These are phyloP conservation scores for Carpinus viminea DNA, from an alignment of 306 rosid species.

Conservation along the genomic window DNA sequence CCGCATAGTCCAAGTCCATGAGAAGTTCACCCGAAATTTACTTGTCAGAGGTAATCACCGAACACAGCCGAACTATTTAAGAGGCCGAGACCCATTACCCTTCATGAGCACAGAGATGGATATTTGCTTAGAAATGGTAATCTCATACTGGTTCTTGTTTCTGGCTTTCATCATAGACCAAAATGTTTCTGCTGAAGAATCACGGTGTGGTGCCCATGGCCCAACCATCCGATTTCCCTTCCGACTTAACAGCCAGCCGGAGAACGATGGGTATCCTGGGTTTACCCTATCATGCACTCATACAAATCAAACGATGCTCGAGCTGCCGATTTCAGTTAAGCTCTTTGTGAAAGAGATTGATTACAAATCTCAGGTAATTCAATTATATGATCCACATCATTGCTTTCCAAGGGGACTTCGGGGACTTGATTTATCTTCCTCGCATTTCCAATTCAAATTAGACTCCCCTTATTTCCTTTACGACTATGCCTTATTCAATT, in stretches of 20 bases:
- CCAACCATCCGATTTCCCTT: constrained; percentile 34
- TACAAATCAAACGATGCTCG: not conserved
- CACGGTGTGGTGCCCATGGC: constrained; percentile 11
- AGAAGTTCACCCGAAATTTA: too few relatives aligned
- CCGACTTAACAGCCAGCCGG: not conserved
- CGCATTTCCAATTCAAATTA: not conserved
- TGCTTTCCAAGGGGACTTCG: too few relatives aligned
- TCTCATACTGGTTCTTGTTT: not conserved
- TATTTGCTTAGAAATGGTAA: not conserved
- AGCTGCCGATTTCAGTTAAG: not conserved
- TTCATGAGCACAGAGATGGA: not conserved
- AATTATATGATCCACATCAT: not conserved
- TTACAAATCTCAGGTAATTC: not conserved
- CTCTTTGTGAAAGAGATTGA: not conserved
- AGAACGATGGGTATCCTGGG: constrained; percentile 5
- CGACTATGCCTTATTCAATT: not conserved
- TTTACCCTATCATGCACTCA: not conserved
- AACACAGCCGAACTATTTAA: too few relatives aligned
- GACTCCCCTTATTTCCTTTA: accelerated
- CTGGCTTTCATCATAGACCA: not conserved
- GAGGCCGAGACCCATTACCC: too few relatives aligned
- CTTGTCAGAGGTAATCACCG: too few relatives aligned
- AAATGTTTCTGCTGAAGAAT: not conserved
- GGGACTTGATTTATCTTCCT: not conserved
- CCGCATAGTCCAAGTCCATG: too few relatives aligned